phyloP scores from a whole-genome alignment of 352 stramenopile species.

The Pythium dissotocum region DNA sequence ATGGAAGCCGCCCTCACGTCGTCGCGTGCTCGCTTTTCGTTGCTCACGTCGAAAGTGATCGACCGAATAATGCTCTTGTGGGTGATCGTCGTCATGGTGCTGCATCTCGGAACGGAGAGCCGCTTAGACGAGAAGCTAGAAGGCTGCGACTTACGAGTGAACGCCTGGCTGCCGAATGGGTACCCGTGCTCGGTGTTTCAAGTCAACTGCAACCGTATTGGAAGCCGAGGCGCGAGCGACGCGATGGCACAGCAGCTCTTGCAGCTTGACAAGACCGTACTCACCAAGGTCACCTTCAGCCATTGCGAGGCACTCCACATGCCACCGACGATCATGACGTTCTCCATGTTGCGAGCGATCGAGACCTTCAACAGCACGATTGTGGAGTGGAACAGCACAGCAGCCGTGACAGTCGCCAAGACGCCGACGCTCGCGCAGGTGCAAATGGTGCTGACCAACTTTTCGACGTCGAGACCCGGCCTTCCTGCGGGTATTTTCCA shows the following conservation, averaged over 20 bases:
- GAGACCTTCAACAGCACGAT: constrained; percentile 20
- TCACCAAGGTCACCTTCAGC: constrained; percentile 15
- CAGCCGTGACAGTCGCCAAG: neutral
- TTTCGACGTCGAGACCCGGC: neutral
- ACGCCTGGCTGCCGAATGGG: constrained; percentile 13
- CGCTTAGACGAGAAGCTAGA: no score
- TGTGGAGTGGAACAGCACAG: constrained; percentile 8
- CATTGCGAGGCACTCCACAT: constrained; percentile 22
- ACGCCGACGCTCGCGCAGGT: neutral
- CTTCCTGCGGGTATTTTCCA: constrained; percentile 11
- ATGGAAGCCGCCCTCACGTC: neutral
- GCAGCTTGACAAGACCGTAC: constrained; percentile 9
- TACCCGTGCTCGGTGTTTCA: constrained; percentile 19
- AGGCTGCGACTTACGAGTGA: constrained; percentile 4
- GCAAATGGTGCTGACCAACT: neutral
- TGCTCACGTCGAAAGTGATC: neutral
- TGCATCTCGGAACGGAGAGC: neutral
- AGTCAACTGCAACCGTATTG: constrained; percentile 22
- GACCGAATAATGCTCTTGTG: constrained; percentile 1
- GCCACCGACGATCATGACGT: constrained; percentile 13
- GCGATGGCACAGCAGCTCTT: constrained; percentile 3
- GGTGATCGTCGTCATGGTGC: constrained; percentile 2
- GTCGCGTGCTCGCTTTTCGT: neutral
- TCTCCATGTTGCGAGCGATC: constrained; percentile 2
- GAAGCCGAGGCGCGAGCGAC: neutral